Evolutionary conservation across 345 rosid species (phyloP).

Genomic region (Eucalyptus marginata): DNA sequence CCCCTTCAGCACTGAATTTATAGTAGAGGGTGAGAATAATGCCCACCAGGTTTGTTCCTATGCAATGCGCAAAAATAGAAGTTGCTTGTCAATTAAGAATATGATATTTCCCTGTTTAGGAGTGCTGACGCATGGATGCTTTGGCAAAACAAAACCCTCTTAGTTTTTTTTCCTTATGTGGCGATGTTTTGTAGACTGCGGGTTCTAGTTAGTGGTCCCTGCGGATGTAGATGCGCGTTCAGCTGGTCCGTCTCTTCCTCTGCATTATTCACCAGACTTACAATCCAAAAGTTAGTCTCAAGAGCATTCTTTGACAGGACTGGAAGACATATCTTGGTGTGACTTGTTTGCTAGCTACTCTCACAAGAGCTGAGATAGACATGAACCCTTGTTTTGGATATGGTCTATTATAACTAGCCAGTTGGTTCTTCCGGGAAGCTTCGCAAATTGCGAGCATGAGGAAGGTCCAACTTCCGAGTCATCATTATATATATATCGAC

Average conservation of each 20-base stretch:
- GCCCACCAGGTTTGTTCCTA: not conserved
- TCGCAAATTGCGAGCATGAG: not conserved
- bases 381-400: not conserved
- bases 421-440: not conserved
- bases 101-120: not conserved
- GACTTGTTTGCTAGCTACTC: not conserved
- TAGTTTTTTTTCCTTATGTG: not conserved
- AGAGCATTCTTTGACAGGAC: not conserved
- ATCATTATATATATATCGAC: not conserved
- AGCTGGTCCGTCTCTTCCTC: not conserved
- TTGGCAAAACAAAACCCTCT: slow-evolving; percentile 5
- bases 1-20: not conserved
- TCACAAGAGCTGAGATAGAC: not conserved
- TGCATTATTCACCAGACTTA: not conserved
- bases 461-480: not conserved
- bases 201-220: not conserved
- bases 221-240: not conserved
- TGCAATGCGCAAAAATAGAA: not conserved
- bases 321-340: not conserved
- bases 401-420: not conserved
- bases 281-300: not conserved
- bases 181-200: not conserved
- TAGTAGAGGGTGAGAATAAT: not conserved
- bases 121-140: not conserved
- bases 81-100: slow-evolving; percentile 9